phyloP scores from a whole-genome alignment of 2,329 filamentous ascomycete genomes.

The Byssoonygena ceratinophila region DNA sequence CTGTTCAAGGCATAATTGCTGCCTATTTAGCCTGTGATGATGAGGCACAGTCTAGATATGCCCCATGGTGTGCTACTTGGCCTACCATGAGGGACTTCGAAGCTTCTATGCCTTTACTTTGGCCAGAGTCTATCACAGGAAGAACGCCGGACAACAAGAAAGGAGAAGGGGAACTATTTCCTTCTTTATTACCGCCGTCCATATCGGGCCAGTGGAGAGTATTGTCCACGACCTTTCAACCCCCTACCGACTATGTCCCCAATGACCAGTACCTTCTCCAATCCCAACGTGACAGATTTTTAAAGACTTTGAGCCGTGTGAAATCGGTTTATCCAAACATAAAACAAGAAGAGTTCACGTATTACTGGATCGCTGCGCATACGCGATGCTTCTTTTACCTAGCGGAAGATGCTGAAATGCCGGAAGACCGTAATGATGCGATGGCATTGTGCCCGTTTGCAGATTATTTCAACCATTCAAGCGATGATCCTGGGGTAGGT shows the following conservation, averaged over 20 bases:
- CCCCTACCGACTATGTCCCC: constrained; percentile 24
- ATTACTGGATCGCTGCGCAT: constrained; percentile 52
- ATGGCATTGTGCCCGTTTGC: constrained; percentile 39
- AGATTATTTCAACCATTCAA: constrained; percentile 39
- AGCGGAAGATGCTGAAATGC: constrained; percentile 29
- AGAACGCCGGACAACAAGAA: not conserved
- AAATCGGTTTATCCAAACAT: constrained; percentile 35
- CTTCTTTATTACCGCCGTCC: constrained; percentile 27
- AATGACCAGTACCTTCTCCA: constrained; percentile 29
- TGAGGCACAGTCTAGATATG: constrained; percentile 41
- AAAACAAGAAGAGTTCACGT: constrained; percentile 39
- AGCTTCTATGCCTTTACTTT: constrained; percentile 48
- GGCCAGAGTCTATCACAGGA: constrained; percentile 33
- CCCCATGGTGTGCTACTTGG: constrained; percentile 51
- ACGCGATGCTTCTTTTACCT: constrained; percentile 52
- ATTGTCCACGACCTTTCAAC: constrained; percentile 23
- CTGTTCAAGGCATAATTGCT: constrained; percentile 64
- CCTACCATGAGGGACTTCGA: constrained; percentile 53
- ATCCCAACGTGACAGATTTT: constrained; percentile 47
- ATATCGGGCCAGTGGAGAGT: constrained; percentile 31
- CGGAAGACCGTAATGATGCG: constrained; percentile 35
- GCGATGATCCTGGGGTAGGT: constrained; percentile 33
- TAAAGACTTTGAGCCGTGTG: constrained; percentile 42
- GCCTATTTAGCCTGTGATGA: constrained; percentile 49
- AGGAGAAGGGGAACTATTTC: constrained; percentile 14